These are phyloP conservation scores for Acanthamoeba royreba DNA, from an alignment of 208 protist genomes.

Conservation along the genomic window DNA sequence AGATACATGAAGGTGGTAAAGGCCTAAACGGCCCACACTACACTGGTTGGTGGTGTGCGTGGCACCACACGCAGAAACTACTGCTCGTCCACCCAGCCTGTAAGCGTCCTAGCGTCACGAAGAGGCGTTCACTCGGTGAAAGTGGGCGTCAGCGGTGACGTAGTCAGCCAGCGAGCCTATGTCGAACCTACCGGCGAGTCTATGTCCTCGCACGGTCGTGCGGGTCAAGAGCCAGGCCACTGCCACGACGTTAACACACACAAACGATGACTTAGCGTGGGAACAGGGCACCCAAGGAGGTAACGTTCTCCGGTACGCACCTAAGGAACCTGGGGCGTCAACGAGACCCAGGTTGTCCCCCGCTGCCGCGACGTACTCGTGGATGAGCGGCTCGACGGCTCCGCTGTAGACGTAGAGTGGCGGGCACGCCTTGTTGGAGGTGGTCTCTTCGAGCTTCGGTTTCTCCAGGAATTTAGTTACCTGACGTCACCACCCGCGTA, in stretches of 20 bases:
- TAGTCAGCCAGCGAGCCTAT: background rate
- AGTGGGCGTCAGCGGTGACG: background rate
- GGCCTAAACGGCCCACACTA: no score
- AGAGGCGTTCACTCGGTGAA: background rate
- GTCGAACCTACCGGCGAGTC: background rate
- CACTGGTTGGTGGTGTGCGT: no score
- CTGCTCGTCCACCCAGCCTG: no score
- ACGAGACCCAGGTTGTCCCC: background rate
- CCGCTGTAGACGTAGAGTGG: background rate
- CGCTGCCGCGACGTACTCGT: background rate
- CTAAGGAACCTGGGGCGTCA: background rate
- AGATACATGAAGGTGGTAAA: no score
- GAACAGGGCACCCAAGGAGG: background rate
- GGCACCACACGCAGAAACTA: no score
- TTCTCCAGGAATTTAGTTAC: constrained; percentile 11
- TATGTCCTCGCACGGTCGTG: background rate
- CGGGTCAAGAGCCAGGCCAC: background rate
- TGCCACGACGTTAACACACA: background rate
- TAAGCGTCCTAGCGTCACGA: no score
- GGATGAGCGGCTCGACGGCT: background rate
- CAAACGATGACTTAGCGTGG: background rate
- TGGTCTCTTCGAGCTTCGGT: background rate
- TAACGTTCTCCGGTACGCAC: no score
- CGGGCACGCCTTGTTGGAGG: background rate
- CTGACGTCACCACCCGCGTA: background rate